Evolutionary conservation across 2,329 filamentous ascomycete genomes (phyloP).

Genomic region (Lachnum nothofagi): DNA sequence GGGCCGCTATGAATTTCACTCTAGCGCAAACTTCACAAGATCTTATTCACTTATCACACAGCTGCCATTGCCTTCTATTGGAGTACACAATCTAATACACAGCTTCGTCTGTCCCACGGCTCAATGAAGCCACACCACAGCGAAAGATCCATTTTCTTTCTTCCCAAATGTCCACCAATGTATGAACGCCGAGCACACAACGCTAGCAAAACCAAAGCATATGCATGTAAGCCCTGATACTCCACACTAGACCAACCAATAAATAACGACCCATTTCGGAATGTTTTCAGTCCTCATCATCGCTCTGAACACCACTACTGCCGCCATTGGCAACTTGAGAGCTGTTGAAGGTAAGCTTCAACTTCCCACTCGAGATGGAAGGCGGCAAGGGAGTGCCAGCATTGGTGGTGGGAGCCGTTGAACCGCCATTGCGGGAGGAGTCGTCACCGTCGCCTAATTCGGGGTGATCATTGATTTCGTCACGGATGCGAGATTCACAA

Average conservation of each 20-base stretch:
- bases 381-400: slow-evolving; percentile 61
- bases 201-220: background rate
- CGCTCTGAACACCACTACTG: slow-evolving; percentile 44
- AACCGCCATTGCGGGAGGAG: slow-evolving; percentile 31
- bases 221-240: slow-evolving; percentile 12
- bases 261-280: slow-evolving; percentile 3
- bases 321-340: slow-evolving; percentile 36
- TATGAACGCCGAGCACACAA: background rate
- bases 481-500: slow-evolving; percentile 50
- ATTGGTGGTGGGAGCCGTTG: slow-evolving; percentile 48
- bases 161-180: background rate
- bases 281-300: slow-evolving; percentile 41
- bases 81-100: background rate
- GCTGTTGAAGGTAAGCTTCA: slow-evolving; percentile 62
- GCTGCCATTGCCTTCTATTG: background rate
- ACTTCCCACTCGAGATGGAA: slow-evolving; percentile 42
- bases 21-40: too few species aligned
- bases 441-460: slow-evolving; percentile 50
- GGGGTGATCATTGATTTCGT: slow-evolving; percentile 48
- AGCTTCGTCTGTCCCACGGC: background rate
- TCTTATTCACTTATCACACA: background rate
- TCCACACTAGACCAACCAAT: slow-evolving; percentile 11
- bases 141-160: slow-evolving; percentile 2
- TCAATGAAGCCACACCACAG: background rate
- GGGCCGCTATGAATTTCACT: too few species aligned